Percentiles rank a stretch among this genome's conserved stretches.
These are phyloP conservation scores for Solanum chmielewskii DNA, from an alignment of 257 asterid genomes.

Conservation along the genomic window DNA sequence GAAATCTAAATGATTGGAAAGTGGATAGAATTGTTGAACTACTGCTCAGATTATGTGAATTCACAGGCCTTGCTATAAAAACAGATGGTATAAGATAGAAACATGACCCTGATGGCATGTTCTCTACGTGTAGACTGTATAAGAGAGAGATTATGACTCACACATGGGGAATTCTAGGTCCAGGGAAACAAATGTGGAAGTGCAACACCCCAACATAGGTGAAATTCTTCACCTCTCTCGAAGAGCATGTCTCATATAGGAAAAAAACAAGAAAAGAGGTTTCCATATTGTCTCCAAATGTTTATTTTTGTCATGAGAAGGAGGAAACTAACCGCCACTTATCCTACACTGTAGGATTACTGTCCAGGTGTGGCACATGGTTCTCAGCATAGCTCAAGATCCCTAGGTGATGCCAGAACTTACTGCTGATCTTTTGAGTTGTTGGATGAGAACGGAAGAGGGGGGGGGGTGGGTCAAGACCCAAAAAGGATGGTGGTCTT, in stretches of 20 bases:
- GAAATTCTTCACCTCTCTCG: too few relatives aligned
- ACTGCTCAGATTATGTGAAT: background rate
- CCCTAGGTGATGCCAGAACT: background rate
- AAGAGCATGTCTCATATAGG: background rate
- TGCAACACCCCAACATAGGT: too few relatives aligned
- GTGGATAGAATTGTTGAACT: background rate
- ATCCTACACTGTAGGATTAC: background rate
- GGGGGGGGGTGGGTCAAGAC: background rate
- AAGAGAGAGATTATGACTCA: too few relatives aligned
- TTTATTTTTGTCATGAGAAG: background rate
- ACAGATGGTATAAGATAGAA: background rate
- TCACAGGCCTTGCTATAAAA: background rate
- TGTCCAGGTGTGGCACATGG: background rate
- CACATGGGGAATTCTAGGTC: too few relatives aligned
- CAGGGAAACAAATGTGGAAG: too few relatives aligned
- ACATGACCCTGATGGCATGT: background rate
- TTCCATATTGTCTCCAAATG: background rate
- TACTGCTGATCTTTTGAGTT: background rate
- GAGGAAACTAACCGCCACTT: background rate
- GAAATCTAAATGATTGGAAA: background rate
- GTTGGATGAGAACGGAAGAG: background rate
- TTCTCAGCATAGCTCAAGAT: background rate
- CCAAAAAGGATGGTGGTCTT: background rate
- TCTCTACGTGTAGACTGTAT: background rate
- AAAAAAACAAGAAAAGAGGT: background rate